Evolutionary conservation across 2,329 filamentous ascomycete species (phyloP).

Genomic region (Hirsutella rhossiliensis): DNA sequence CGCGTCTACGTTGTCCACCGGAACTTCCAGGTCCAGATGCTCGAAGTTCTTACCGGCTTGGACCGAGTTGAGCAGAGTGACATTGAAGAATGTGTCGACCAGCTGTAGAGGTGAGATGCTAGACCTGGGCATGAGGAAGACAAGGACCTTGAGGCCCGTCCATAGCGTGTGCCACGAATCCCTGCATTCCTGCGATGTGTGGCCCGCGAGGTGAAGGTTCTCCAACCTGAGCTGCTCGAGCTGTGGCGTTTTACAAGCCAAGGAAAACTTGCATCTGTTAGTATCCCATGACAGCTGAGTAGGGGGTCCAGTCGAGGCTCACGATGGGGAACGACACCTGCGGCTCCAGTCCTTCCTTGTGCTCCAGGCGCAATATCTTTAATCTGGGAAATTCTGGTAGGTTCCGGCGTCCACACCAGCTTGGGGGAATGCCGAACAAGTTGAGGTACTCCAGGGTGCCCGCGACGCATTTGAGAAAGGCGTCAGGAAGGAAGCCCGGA

Average conservation of each 20-base stretch:
- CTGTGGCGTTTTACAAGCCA: slow-evolving; percentile 14
- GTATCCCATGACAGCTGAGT: neutral
- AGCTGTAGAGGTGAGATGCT: slow-evolving; percentile 10
- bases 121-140: slow-evolving; percentile 6
- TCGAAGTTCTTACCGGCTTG: slow-evolving; percentile 14
- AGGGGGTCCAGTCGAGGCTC: neutral
- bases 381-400: slow-evolving; percentile 14
- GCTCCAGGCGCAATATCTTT: slow-evolving; percentile 15
- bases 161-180: slow-evolving; percentile 13
- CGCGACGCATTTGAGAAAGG: slow-evolving; percentile 7
- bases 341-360: slow-evolving; percentile 5
- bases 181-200: slow-evolving; percentile 2
- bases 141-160: slow-evolving; percentile 17
- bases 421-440: slow-evolving; percentile 10
- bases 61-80: slow-evolving; percentile 15
- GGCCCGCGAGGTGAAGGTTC: slow-evolving; percentile 11
- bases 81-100: slow-evolving; percentile 9
- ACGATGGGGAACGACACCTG: slow-evolving; percentile 1
- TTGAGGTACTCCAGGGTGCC: slow-evolving; percentile 9
- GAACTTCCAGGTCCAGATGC: slow-evolving; percentile 18
- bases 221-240: slow-evolving; percentile 20
- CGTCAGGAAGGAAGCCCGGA: slow-evolving; percentile 1
- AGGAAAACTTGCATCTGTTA: slow-evolving; percentile 10
- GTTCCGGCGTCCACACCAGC: slow-evolving; percentile 5
- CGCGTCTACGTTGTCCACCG: slow-evolving; percentile 10